Percentiles rank a stretch among this genome's conserved stretches.
Evolutionary conservation across 768 basidiomycete species (phyloP).

Genomic region (Termitomyces sp.): DNA sequence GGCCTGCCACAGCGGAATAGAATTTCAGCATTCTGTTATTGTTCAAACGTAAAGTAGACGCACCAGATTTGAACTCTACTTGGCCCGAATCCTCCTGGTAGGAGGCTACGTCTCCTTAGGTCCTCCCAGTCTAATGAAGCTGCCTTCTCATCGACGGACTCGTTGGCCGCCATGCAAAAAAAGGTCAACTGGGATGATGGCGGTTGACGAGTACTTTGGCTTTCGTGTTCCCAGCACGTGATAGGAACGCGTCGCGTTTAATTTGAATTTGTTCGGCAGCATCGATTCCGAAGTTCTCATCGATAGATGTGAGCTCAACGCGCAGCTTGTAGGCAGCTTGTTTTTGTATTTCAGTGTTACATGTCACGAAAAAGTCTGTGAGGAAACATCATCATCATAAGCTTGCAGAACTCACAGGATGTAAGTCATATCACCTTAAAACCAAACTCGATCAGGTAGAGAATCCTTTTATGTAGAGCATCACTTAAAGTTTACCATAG

Average conservation of each 20-base stretch:
- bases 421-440: too few species aligned
- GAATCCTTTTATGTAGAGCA: too few species aligned
- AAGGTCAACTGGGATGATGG: background rate
- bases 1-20: conserved; percentile 8
- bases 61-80: conserved; percentile 59
- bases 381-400: too few species aligned
- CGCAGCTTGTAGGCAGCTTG: too few species aligned
- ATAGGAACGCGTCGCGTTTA: background rate
- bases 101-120: conserved; percentile 35
- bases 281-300: too few species aligned
- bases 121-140: conserved; percentile 7
- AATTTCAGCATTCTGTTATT: background rate
- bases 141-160: background rate
- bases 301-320: too few species aligned
- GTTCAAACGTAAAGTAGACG: conserved; percentile 16
- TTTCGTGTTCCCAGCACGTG: background rate
- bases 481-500: too few species aligned
- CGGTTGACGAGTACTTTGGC: background rate
- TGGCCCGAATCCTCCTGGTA: conserved; percentile 63
- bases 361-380: too few species aligned
- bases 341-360: too few species aligned
- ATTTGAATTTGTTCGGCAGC: too few species aligned
- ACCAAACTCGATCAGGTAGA: too few species aligned
- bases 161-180: conserved; percentile 1
- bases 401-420: too few species aligned